A percentile compares a stretch with the other conserved stretches of the same genome.
These are phyloP conservation scores for Xylariaceae sp. DNA, from an alignment of 2,329 filamentous ascomycete species.

Conservation along the genomic window DNA sequence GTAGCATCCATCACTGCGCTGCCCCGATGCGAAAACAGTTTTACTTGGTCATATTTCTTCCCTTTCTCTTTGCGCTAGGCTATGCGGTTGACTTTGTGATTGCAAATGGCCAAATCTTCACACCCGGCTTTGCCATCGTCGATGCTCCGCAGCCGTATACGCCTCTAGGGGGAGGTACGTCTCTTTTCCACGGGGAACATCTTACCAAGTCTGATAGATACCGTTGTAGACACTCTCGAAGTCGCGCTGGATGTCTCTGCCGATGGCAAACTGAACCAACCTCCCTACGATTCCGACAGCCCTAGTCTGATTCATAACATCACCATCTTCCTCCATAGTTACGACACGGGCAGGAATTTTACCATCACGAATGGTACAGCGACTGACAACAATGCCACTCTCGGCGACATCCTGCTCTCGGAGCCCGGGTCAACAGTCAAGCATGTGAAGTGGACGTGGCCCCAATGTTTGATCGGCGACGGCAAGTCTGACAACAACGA, in stretches of 20 bases:
- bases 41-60: slow-evolving; percentile 17
- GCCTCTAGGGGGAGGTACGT: slow-evolving; percentile 60
- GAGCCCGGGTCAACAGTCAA: slow-evolving; percentile 69
- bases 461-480: slow-evolving; percentile 63
- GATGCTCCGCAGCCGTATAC: slow-evolving; percentile 65
- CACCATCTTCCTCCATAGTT: slow-evolving; percentile 66
- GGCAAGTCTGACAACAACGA: slow-evolving; percentile 50
- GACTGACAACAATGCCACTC: slow-evolving; percentile 48
- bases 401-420: slow-evolving; percentile 61
- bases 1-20: too few relatives aligned
- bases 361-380: slow-evolving; percentile 65
- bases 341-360: slow-evolving; percentile 61
- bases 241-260: slow-evolving; percentile 66
- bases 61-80: slow-evolving; percentile 29
- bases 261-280: slow-evolving; percentile 61
- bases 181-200: neutral
- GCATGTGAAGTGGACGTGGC: slow-evolving; percentile 71
- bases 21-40: neutral
- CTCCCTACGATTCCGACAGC: slow-evolving; percentile 52
- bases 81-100: slow-evolving; percentile 52
- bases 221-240: slow-evolving; percentile 51
- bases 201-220: too few relatives aligned
- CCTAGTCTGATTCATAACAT: slow-evolving; percentile 61
- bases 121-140: slow-evolving; percentile 65
- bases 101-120: slow-evolving; percentile 65